A percentile compares a stretch with the other conserved stretches of the same genome.
Evolutionary conservation across 2,329 filamentous ascomycete genomes (phyloP).

Genomic region (Dactylella cylindrospora): DNA sequence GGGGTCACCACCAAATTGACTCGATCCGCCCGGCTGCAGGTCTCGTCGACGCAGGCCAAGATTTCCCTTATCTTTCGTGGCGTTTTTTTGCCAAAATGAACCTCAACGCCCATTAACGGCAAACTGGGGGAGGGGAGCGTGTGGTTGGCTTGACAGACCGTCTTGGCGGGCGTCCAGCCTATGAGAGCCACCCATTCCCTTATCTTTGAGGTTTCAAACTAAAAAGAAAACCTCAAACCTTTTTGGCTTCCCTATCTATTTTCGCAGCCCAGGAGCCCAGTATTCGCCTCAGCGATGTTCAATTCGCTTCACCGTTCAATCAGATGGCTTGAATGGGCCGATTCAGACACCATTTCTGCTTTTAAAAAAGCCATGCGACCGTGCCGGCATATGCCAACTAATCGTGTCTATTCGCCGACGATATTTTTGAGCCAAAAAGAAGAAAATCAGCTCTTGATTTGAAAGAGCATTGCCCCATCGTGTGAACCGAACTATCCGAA

Average conservation of each 20-base stretch:
- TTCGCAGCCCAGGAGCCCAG: no score
- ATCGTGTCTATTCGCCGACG: background rate
- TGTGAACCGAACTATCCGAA: conserved; percentile 33
- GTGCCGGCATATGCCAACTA: background rate
- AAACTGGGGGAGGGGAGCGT: no score
- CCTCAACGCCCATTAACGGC: no score
- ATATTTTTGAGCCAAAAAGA: background rate
- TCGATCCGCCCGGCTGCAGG: conserved; percentile 39
- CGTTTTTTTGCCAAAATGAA: conserved; percentile 32
- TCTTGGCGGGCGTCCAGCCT: conserved; percentile 36
- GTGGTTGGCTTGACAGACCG: conserved; percentile 21
- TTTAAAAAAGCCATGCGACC: background rate
- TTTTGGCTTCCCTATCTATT: conserved; percentile 7
- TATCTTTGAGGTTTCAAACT: conserved; percentile 33
- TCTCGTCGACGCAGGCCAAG: conserved; percentile 42
- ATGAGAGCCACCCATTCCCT: conserved; percentile 26
- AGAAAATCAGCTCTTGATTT: background rate
- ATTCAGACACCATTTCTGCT: conserved; percentile 14
- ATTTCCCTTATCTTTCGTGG: conserved; percentile 44
- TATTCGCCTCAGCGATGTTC: conserved; percentile 22
- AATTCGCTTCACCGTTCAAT: conserved; percentile 42
- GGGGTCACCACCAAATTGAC: conserved; percentile 26
- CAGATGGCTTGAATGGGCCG: conserved; percentile 19
- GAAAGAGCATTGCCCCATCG: conserved; percentile 2
- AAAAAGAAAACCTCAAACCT: conserved; percentile 4